Base-by-base conservation (phyloP, 2,329 filamentous ascomycete species). In the Colletotrichum viniferum region DNA sequence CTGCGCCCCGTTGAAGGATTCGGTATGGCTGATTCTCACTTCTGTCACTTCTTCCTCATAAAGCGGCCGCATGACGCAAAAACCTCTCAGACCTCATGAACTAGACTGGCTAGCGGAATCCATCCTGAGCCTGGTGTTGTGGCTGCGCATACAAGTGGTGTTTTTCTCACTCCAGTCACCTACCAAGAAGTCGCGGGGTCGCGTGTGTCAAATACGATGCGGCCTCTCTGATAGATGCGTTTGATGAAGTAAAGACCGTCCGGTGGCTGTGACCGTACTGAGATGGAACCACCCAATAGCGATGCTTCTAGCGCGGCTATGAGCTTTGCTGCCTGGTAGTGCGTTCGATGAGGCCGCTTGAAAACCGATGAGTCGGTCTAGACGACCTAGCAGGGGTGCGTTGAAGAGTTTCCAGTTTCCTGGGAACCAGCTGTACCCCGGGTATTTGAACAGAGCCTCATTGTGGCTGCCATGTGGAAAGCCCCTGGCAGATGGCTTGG, bases 261-360 rank as follows among this genome's bases (percentile, higher is more conserved):
- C 13, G 55, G 26, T 58, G 55, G 21, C 55, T 58, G 24, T 55
- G 64, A 12, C 43, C n/a, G 55, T 28, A 55, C 7, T 21, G 14
- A 10, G 48, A 18, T 43, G 18, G n/a, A 14, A 60, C 21, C 7
- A 28, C 24, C 48, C 38, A 66, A 28, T 38, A 36, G n/a, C 14
- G 30, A 16, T 52, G n/a, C 12, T 26, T 26, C 10, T 7, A 58
- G 38, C 58, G 30, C 24, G 8, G 30, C 5, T 16, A 71, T 36
- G 61, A 61, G 72, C 68, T 30, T 66, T 52, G 72, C 61, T 71
- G 61, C 72, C 61, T 71, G 71, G 52, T 13, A 38, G 34, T 56
- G 43, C 5, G 24, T 36, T 62, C 38, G 30, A 58, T 21, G 43
- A 21, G 43, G 5, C 28, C 60, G 72, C 9, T 52, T 21, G 28